A percentile compares a stretch with the other conserved stretches of the same genome.
phyloP scores from a whole-genome alignment of 352 stramenopile species.

The Phytophthora quininea region DNA sequence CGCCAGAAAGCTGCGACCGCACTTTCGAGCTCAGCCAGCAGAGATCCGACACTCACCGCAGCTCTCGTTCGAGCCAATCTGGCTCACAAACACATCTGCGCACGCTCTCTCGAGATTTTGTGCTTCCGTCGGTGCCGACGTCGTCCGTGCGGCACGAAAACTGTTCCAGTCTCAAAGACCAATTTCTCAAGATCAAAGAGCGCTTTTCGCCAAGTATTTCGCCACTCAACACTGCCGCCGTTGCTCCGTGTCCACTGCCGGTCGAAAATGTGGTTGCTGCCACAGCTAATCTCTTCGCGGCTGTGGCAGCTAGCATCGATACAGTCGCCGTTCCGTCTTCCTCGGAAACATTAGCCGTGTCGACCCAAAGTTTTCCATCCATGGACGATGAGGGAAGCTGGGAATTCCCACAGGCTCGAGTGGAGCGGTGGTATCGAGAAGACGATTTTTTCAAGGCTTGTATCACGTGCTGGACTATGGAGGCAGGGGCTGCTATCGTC shows the following conservation, averaged over 20 bases:
- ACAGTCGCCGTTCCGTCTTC: too few species aligned
- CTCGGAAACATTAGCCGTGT: background rate
- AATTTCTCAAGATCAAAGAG: constrained; percentile 85
- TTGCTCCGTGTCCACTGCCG: constrained; percentile 21
- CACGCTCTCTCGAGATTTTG: constrained; percentile 63
- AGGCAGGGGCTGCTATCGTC: constrained; percentile 66
- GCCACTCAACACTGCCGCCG: constrained; percentile 19
- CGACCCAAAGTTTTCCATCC: constrained; percentile 11
- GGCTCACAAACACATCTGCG: constrained; percentile 31
- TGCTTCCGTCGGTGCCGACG: constrained; percentile 45
- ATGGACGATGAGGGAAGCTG: constrained; percentile 17
- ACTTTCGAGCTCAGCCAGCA: constrained; percentile 13
- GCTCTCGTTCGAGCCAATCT: constrained; percentile 26
- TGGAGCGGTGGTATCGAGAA: constrained; percentile 79
- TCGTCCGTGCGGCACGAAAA: constrained; percentile 62
- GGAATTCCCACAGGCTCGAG: constrained; percentile 49
- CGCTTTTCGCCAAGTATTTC: constrained; percentile 57
- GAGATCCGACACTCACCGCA: constrained; percentile 27
- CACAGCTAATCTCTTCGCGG: constrained; percentile 2
- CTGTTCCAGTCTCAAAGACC: constrained; percentile 77
- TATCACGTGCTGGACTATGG: constrained; percentile 82
- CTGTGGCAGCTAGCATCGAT: background rate
- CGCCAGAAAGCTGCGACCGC: constrained; percentile 15
- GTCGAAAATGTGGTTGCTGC: background rate
- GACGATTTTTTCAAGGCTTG: constrained; percentile 73